A percentile compares a stretch with the other conserved stretches of the same genome.
These are phyloP conservation scores for Mortierella sp. DNA, from an alignment of 371 early-diverging fungal genomes.

Conservation along the genomic window DNA sequence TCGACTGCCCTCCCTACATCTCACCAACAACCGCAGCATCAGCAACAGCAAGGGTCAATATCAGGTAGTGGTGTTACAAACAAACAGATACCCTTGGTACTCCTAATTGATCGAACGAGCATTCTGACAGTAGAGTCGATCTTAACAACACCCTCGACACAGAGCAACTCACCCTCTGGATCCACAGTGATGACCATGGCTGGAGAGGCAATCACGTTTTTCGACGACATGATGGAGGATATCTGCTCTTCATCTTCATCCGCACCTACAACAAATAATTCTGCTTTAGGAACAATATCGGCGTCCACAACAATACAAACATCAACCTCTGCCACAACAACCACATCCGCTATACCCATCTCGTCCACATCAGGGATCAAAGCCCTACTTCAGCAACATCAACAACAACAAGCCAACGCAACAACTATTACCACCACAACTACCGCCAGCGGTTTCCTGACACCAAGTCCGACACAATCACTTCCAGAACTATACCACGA, in stretches of 20 bases:
- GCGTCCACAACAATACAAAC: neutral
- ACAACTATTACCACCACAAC: neutral
- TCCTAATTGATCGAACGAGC: neutral
- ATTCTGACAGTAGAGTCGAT: slow-evolving; percentile 12
- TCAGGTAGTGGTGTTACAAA: neutral
- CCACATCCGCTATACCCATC: neutral
- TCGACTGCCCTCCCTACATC: neutral
- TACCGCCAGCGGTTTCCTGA: neutral
- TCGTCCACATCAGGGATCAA: neutral
- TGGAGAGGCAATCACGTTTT: slow-evolving; percentile 40
- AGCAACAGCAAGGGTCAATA: neutral
- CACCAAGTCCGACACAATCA: slow-evolving; percentile 14
- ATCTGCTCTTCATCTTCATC: neutral
- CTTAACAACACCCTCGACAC: slow-evolving; percentile 23
- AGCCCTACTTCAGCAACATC: neutral
- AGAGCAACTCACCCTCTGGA: slow-evolving; percentile 14
- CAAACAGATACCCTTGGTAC: neutral
- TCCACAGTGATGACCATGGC: neutral
- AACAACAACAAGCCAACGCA: neutral
- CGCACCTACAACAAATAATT: neutral
- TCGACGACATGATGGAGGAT: slow-evolving; percentile 43
- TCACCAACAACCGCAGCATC: neutral
- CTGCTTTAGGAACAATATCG: neutral
- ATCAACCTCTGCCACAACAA: neutral
- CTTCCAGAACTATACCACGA: slow-evolving; percentile 43